Evolutionary conservation across 257 asterid genomes (phyloP).

Genomic region (Parsonsia alboflavescens): DNA sequence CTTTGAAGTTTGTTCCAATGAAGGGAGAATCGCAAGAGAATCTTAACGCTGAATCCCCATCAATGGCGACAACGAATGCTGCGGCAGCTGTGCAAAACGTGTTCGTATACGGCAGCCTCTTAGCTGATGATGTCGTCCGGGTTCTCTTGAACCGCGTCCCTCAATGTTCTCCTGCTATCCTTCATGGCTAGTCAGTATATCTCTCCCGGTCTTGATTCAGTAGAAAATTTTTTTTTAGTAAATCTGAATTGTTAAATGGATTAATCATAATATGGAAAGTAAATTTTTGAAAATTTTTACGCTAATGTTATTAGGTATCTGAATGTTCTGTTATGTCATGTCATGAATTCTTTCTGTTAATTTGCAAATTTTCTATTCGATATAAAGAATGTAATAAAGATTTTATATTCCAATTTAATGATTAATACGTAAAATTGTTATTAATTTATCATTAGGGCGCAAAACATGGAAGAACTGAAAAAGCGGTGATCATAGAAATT

Average conservation of each 20-base stretch:
- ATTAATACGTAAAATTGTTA: not conserved
- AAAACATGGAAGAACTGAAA: not conserved
- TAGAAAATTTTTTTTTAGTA: not conserved
- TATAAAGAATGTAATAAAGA: not conserved
- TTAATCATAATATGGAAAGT: not conserved
- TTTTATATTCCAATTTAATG: no score
- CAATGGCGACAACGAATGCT: conserved; percentile 21
- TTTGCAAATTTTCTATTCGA: not conserved
- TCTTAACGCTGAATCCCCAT: not conserved
- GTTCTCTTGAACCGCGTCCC: conserved; percentile 58
- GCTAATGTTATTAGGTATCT: not conserved
- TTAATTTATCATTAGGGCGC: not conserved
- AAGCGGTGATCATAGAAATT: not conserved
- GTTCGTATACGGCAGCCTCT: conserved; percentile 96
- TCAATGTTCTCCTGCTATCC: conserved; percentile 33
- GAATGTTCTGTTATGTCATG: not conserved
- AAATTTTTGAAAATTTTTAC: no score
- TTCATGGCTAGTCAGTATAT: conserved; percentile 29
- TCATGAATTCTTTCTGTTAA: not conserved
- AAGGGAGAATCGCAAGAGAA: not conserved
- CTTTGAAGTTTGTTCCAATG: no score
- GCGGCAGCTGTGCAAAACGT: conserved; percentile 38
- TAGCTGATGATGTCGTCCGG: conserved; percentile 80
- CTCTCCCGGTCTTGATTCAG: not conserved
- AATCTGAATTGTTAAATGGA: not conserved